A percentile compares a stretch with the other conserved stretches of the same genome.
phyloP scores from a whole-genome alignment of 1,284 basidiomycete species.

The Vanrija pseudolonga region DNA sequence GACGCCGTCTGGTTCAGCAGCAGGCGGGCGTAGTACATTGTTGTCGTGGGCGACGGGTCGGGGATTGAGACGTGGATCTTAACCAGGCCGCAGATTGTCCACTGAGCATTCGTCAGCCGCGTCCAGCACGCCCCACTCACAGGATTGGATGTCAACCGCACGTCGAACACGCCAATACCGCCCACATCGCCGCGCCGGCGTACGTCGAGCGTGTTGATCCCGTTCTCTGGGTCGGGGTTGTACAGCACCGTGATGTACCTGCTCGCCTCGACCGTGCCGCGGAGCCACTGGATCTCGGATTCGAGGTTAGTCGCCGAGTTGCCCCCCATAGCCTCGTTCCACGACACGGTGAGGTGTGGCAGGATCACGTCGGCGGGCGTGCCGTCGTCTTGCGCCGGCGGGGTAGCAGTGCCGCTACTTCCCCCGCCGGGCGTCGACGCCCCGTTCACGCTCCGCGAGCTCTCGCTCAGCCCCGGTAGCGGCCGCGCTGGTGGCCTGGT shows the following conservation, averaged over 20 bases:
- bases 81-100: constrained; percentile 34
- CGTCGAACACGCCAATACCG: constrained; percentile 28
- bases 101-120: constrained; percentile 22
- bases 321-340: constrained; percentile 2
- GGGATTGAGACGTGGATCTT: constrained; percentile 19
- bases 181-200: constrained; percentile 17
- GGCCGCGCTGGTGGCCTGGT: not conserved
- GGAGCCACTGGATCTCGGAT: constrained; percentile 21
- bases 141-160: constrained; percentile 26
- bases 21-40: constrained; percentile 35
- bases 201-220: constrained; percentile 21
- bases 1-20: constrained; percentile 29
- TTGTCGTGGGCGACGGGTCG: constrained; percentile 19
- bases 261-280: constrained; percentile 14
- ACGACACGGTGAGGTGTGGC: constrained; percentile 6
- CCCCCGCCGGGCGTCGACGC: not conserved
- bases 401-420: not conserved
- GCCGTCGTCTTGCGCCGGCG: not conserved
- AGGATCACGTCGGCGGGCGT: constrained; percentile 6
- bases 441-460: not conserved
- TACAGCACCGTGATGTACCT: constrained; percentile 25
- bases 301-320: not conserved
- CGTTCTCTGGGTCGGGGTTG: constrained; percentile 25
- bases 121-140: constrained; percentile 9
- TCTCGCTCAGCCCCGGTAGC: not conserved